Conservation (phyloP, 768 basidiomycete species). For the Clavaria fumosa region DNA sequence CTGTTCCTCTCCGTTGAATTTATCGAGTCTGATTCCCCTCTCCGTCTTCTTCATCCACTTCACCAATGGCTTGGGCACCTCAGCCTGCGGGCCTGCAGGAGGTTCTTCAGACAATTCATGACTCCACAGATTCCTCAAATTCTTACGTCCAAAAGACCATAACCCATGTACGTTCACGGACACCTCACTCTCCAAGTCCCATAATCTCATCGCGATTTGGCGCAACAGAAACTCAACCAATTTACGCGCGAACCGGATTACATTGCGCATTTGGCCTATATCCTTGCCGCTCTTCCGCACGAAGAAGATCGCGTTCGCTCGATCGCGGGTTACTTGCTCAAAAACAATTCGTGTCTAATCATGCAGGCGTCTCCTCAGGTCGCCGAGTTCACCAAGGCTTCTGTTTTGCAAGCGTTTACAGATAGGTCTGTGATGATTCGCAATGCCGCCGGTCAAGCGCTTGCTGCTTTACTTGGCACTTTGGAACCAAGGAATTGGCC, state of each 20-base stretch:
- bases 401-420: constrained; percentile 68
- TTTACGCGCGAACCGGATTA: constrained; percentile 88
- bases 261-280: constrained; percentile 89
- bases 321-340: constrained; percentile 92
- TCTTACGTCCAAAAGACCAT: constrained; percentile 47
- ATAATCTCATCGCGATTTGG: constrained; percentile 7
- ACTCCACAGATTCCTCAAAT: constrained; percentile 54
- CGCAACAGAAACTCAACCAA: constrained; percentile 75
- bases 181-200: constrained; percentile 12
- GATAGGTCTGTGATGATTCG: constrained; percentile 79
- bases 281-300: constrained; percentile 62
- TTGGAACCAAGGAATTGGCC: constrained; percentile 91
- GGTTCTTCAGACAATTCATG: constrained; percentile 81
- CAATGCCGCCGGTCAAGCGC: constrained; percentile 86
- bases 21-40: constrained; percentile 19
- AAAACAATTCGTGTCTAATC: constrained; percentile 83
- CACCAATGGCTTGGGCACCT: constrained; percentile 77
- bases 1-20: constrained; percentile 5
- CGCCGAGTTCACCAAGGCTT: constrained; percentile 54
- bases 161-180: constrained; percentile 48
- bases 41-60: constrained; percentile 23
- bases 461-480: constrained; percentile 77
- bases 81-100: constrained; percentile 78
- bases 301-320: constrained; percentile 90
- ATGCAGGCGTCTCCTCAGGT: constrained; percentile 52